These are phyloP conservation scores for Kazachstania viticola DNA, from an alignment of 805 yeast genomes.

Conservation along the genomic window DNA sequence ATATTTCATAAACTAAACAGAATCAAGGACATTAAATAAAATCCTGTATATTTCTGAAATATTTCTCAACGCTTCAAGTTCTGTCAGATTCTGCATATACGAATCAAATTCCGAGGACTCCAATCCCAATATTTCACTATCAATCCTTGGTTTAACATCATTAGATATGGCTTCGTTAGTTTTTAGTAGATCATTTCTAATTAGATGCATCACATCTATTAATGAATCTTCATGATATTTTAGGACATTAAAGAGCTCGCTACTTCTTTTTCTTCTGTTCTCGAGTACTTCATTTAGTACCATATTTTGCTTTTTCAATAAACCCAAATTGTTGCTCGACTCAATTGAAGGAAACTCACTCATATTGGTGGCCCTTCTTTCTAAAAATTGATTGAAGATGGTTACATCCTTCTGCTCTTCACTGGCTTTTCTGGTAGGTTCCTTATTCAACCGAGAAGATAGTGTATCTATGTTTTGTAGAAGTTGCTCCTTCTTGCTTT, in stretches of 20 bases:
- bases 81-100: neutral
- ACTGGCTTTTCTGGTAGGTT: conserved; percentile 2
- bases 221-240: conserved; percentile 12
- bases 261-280: conserved; percentile 4
- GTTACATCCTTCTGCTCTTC: conserved; percentile 8
- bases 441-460: conserved; percentile 8
- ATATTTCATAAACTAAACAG: too few species aligned
- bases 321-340: neutral
- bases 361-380: conserved; percentile 1
- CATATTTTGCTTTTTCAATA: conserved; percentile 1
- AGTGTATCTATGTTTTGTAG: conserved; percentile 12
- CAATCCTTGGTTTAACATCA: conserved; percentile 7
- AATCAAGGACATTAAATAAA: too few species aligned
- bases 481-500: conserved; percentile 11
- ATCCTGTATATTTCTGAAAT: neutral
- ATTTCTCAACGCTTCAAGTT: neutral
- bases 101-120: conserved; percentile 14
- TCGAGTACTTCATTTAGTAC: conserved; percentile 3
- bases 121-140: conserved; percentile 7
- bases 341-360: neutral
- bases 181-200: conserved; percentile 11
- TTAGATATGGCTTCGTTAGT: conserved; percentile 6
- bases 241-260: conserved; percentile 10
- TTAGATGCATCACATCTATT: conserved; percentile 8
- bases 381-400: conserved; percentile 10